Evolutionary conservation across 148 eudicot species (phyloP).

Genomic region (Silene conica): DNA sequence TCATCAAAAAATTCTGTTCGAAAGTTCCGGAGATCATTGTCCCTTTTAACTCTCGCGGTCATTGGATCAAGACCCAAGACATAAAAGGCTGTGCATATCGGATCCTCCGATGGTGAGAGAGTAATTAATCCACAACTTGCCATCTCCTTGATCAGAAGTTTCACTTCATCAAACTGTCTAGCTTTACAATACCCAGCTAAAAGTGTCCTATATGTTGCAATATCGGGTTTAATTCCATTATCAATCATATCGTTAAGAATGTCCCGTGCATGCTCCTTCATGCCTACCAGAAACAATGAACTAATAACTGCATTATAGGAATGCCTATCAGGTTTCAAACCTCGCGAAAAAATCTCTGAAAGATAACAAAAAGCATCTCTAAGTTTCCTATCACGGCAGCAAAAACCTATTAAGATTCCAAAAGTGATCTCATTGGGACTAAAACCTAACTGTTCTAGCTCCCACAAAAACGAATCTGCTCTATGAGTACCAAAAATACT

Average conservation of each 20-base stretch:
- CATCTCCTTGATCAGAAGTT: slow-evolving; percentile 42
- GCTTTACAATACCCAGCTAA: slow-evolving; percentile 71
- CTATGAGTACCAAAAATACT: slow-evolving; percentile 41
- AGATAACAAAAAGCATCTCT: slow-evolving; percentile 53
- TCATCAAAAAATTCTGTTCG: slow-evolving; percentile 60
- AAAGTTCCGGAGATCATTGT: slow-evolving; percentile 44
- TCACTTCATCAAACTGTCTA: slow-evolving; percentile 57
- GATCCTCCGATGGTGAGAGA: slow-evolving; percentile 49
- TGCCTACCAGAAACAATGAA: slow-evolving; percentile 53
- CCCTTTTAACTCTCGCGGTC: slow-evolving; percentile 64
- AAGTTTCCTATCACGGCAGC: slow-evolving; percentile 52
- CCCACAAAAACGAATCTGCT: slow-evolving; percentile 43
- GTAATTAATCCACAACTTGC: slow-evolving; percentile 33
- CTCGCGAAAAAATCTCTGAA: slow-evolving; percentile 47
- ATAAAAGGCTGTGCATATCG: slow-evolving; percentile 48
- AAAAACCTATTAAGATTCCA: slow-evolving; percentile 60
- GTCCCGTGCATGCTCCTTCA: slow-evolving; percentile 51
- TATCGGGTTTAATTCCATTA: slow-evolving; percentile 40
- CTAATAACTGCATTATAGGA: slow-evolving; percentile 64
- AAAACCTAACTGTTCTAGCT: slow-evolving; percentile 59
- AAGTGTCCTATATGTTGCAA: slow-evolving; percentile 53
- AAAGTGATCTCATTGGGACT: slow-evolving; percentile 53
- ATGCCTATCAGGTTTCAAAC: slow-evolving; percentile 44
- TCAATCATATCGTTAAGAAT: slow-evolving; percentile 67
- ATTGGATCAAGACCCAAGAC: slow-evolving; percentile 51